Evolutionary conservation across 139 green algal genomes (phyloP), one percentile per base, ranked within the genome.

Genomic region (Trebouxia sp.): DNA sequence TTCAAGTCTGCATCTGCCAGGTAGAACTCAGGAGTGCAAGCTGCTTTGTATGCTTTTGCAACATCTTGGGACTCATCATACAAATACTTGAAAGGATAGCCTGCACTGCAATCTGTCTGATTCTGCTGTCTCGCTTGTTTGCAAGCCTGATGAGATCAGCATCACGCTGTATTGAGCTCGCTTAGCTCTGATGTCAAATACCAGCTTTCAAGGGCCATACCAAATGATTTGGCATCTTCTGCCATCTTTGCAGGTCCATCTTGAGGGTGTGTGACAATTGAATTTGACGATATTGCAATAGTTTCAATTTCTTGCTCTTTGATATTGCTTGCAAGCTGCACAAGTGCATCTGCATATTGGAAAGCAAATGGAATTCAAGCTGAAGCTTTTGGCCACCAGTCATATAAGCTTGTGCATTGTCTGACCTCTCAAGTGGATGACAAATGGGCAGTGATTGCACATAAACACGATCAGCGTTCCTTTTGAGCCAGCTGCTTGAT

Each of bases 381-480:
- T n/a, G n/a, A n/a, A n/a, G n/a, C n/a, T n/a, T n/a, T n/a, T n/a
- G n/a, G 37, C 22, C 22, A 32, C 42, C 66, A 79, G 17, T 30
- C n/a, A 50, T 41, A 24, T 28, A 69, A 35, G 11, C 6, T 56
- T 14, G 9, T 45, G 20, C 30, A 45, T 62, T 32, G 30, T 43
- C 22, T 22, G 58, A 41, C 72, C 65, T 84, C 94, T 94, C 5
- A 97, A 79, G 70, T 91, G 89, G 0, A 92, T 78, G 2, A 96
- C 92, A 83, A 94, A 96, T 39, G 92, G 92, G 85, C 93, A 95
- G 81, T 96, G 93, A 67, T 93, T 93, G 84, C 92, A 97, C 55
- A 96, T 91, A 74, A 96, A 94, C 84, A 92, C 91, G 26, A 97
- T 70, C 11, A 95, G 83, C 11, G 79, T 90, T 3, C 87, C 89